A percentile compares a stretch with the other conserved stretches of the same genome.
Evolutionary conservation across 257 asterid genomes (phyloP).

Genomic region (Solanum neorickii): DNA sequence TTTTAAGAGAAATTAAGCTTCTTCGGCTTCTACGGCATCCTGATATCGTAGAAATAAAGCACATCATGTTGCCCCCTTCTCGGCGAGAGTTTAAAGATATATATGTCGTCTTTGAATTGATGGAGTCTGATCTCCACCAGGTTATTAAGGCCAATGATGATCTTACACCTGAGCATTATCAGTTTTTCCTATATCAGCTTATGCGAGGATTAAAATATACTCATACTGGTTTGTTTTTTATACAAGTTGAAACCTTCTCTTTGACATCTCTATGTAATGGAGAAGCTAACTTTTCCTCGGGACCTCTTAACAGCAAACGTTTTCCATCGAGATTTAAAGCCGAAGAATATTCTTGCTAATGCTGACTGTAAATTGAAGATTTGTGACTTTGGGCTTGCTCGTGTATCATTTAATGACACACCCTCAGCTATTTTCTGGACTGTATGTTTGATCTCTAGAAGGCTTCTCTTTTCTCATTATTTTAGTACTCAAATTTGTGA

Average conservation of each 20-base stretch:
- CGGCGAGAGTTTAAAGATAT: conserved; percentile 88
- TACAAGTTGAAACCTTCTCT: neutral
- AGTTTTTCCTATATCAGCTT: conserved; percentile 87
- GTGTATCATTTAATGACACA: conserved; percentile 92
- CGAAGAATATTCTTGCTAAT: conserved; percentile 91
- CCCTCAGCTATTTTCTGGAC: conserved; percentile 99
- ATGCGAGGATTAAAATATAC: conserved; percentile 80
- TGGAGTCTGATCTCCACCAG: conserved; percentile 99
- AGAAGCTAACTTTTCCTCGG: neutral
- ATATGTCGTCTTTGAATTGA: conserved; percentile 82
- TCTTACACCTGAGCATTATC: conserved; percentile 87
- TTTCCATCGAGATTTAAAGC: conserved; percentile 90
- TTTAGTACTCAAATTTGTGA: neutral
- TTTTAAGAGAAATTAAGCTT: conserved; percentile 90
- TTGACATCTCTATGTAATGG: neutral
- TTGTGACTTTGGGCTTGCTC: conserved; percentile 96
- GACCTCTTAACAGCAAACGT: conserved; percentile 58
- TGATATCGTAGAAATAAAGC: conserved; percentile 86
- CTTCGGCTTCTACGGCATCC: conserved; percentile 91
- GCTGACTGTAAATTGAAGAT: conserved; percentile 97
- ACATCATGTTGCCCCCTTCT: conserved; percentile 96
- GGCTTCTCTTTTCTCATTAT: neutral
- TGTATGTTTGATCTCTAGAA: conserved; percentile 27
- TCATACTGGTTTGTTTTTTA: conserved; percentile 53
- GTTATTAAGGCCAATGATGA: conserved; percentile 92